Conservation (phyloP, 2,329 filamentous ascomycete genomes). For the Calonectria multiphialidica region DNA sequence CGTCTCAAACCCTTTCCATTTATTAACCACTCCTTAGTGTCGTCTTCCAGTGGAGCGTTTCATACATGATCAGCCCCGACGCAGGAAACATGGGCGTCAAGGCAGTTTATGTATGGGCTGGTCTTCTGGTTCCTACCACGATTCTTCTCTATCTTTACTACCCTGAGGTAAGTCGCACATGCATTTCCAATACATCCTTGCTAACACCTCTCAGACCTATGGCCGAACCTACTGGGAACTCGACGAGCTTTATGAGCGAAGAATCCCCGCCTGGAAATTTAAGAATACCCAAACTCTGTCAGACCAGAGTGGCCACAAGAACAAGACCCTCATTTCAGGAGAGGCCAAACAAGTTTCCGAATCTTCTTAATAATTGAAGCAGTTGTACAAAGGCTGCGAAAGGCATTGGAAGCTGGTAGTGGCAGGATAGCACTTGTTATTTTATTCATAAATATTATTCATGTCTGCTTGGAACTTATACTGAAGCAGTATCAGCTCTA, state of each 20-base stretch:
- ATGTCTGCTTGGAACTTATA: too few relatives aligned
- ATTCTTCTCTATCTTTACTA: too few relatives aligned
- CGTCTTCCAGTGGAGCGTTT: conserved; percentile 10
- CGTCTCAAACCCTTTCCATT: neutral
- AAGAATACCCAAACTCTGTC: conserved; percentile 18
- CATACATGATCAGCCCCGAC: conserved; percentile 18
- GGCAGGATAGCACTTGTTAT: too few relatives aligned
- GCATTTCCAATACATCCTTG: conserved; percentile 13
- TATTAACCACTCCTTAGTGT: neutral
- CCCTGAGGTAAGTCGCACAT: too few relatives aligned
- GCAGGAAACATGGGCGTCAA: conserved; percentile 25
- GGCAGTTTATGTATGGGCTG: conserved; percentile 27
- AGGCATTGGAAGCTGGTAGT: too few relatives aligned
- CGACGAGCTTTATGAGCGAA: conserved; percentile 23
- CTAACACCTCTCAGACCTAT: conserved; percentile 11
- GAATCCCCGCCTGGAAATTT: conserved; percentile 25
- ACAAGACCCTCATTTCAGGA: neutral
- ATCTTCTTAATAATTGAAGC: neutral
- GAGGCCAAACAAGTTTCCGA: neutral
- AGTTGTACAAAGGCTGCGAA: too few relatives aligned
- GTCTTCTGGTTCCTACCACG: neutral
- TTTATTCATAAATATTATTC: too few relatives aligned
- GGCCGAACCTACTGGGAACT: conserved; percentile 28
- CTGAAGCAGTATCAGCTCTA: too few relatives aligned
- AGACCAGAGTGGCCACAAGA: neutral